Conservation (phyloP, 805 yeast species). For the Sugiyamaella smithiae region DNA sequence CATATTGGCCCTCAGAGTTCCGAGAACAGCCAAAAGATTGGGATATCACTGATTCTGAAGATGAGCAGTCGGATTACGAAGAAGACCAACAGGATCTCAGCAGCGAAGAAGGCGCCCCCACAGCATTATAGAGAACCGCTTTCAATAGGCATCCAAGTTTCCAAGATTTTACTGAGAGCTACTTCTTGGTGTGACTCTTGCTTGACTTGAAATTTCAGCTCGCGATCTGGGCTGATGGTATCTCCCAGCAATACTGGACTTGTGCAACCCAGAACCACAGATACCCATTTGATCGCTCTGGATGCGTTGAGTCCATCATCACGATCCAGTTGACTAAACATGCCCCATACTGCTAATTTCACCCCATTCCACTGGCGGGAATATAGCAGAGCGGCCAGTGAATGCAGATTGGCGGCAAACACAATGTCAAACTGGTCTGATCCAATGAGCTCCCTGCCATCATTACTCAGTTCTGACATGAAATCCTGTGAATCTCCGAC, state of each 20-base stretch:
- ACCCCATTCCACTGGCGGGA: neutral
- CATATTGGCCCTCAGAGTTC: constrained; percentile 36
- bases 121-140: no score
- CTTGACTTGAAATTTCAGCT: neutral
- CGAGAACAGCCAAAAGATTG: constrained; percentile 20
- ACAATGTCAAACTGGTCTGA: constrained; percentile 4
- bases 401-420: neutral
- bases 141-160: no score
- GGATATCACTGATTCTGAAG: constrained; percentile 25
- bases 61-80: constrained; percentile 26
- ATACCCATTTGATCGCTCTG: constrained; percentile 2
- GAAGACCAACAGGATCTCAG: constrained; percentile 18
- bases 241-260: neutral
- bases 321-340: constrained; percentile 1
- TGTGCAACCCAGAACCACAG: constrained; percentile 2
- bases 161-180: neutral
- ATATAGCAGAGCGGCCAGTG: neutral
- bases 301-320: constrained; percentile 5
- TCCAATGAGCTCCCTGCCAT: neutral
- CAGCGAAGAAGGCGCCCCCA: no score
- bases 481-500: constrained; percentile 4
- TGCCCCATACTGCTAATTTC: constrained; percentile 8
- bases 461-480: constrained; percentile 3
- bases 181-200: neutral
- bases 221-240: neutral